Percentiles rank a stretch among this genome's conserved stretches.
Conservation (phyloP, 352 stramenopile genomes). For the Globisporangium irregulare region DNA sequence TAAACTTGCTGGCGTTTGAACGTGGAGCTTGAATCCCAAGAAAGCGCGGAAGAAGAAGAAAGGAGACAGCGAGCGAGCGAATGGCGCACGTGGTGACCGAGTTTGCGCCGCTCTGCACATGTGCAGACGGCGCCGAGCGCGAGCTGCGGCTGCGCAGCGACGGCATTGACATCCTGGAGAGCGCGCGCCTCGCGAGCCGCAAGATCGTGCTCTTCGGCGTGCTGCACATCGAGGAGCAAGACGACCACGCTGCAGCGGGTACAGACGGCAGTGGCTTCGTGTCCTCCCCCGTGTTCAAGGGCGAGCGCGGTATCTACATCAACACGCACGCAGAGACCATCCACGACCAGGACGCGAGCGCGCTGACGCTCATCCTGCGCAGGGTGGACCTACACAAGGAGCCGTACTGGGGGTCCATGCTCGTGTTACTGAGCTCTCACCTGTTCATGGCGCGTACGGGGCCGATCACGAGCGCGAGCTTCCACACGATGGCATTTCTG, state of each 20-base stretch:
- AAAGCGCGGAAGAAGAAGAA: neutral
- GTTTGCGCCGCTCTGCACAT: conserved; percentile 66
- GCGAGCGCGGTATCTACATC: conserved; percentile 57
- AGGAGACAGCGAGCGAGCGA: neutral
- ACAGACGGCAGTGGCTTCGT: neutral
- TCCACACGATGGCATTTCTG: conserved; percentile 50
- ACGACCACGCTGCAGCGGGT: neutral
- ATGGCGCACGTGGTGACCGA: conserved; percentile 8
- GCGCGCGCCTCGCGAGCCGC: conserved; percentile 34
- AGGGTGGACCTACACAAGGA: conserved; percentile 46
- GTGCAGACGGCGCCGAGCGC: conserved; percentile 16
- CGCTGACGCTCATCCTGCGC: conserved; percentile 50
- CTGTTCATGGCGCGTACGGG: conserved; percentile 40
- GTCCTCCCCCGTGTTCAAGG: conserved; percentile 1
- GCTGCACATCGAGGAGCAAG: conserved; percentile 32
- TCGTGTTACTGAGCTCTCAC: conserved; percentile 60
- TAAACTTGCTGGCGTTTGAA: no score
- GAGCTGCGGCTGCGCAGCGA: conserved; percentile 41
- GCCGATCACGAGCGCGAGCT: conserved; percentile 34
- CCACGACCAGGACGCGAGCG: conserved; percentile 45
- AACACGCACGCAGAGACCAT: conserved; percentile 38
- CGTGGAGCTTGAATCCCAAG: neutral
- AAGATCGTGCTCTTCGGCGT: conserved; percentile 62
- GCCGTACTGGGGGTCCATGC: conserved; percentile 61
- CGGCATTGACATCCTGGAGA: conserved; percentile 49